Base-by-base conservation (phyloP, 768 basidiomycete species). In the Asterophora parasitica region DNA sequence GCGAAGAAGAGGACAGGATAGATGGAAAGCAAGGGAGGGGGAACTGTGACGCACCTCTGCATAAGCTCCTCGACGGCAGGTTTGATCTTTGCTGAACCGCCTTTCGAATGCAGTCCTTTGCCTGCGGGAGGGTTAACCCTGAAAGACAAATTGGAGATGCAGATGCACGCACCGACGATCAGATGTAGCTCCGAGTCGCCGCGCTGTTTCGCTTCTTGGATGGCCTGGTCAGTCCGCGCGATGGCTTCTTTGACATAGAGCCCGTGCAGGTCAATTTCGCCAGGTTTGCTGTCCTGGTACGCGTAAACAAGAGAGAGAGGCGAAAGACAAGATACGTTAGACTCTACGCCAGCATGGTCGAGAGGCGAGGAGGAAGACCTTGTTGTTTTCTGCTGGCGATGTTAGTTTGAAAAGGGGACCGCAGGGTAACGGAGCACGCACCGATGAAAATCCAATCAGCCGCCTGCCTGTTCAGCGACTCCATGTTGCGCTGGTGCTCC, bases 241-340 rank as follows among this genome's bases (percentile, higher is more conserved):
- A 95, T 81, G 16, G 93, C 91, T 67, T 98, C 95, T 60, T 91
- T 92, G 51, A 95, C 93, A 64, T 90, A 95, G 3, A 98, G 69
- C 1, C 92, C 94, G 60, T 97, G 94, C 17, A 97, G 68, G 65
- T 97, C 90, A 37, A 96, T 70, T 63, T 92, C 88, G 1, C 85
- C 88, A 0, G 76, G 75, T 49, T 77, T 65, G 43, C 83, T 82
- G 51, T 87, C 81, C 79, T 84, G 58, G 26, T 37, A 11, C 20
- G 10, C 20, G n/a, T n/a, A n/a, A n/a, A n/a, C n/a, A n/a, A n/a
- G n/a, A n/a, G n/a, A n/a, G n/a, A n/a, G n/a, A n/a, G n/a, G n/a
- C n/a, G n/a, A n/a, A n/a, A n/a, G n/a, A n/a, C 23, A 23, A 23
- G 23, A 23, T 6, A 23, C 23, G 13, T 51, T 26, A 32, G 42